Evolutionary conservation across 2,329 filamentous ascomycete genomes (phyloP).

Genomic region (Diaporthe sp.): DNA sequence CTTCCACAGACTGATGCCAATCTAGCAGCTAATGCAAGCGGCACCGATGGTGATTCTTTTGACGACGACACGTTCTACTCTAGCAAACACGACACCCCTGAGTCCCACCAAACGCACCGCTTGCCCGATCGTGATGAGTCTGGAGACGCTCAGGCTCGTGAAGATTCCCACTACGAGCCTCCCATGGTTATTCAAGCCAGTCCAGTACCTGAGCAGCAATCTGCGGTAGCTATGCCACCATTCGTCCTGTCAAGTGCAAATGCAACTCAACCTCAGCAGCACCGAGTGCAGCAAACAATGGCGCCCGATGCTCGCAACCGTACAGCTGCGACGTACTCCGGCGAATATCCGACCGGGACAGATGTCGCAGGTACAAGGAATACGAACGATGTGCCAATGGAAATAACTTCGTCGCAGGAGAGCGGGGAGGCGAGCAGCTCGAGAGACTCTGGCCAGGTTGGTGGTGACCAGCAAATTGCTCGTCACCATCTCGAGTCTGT

Average conservation of each 20-base stretch:
- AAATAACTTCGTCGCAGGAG: slow-evolving; percentile 53
- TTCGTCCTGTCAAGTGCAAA: slow-evolving; percentile 32
- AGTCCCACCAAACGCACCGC: slow-evolving; percentile 63
- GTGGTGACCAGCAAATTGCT: slow-evolving; percentile 49
- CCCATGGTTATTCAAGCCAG: slow-evolving; percentile 48
- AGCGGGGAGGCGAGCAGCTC: slow-evolving; percentile 59
- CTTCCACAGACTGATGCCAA: slow-evolving; percentile 70
- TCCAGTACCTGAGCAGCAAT: slow-evolving; percentile 40
- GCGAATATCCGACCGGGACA: not conserved
- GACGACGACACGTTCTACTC: slow-evolving; percentile 98
- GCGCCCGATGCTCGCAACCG: not conserved
- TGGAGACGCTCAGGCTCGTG: slow-evolving; percentile 55
- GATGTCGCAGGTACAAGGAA: slow-evolving; percentile 37
- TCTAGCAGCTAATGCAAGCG: slow-evolving; percentile 69
- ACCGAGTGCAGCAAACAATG: slow-evolving; percentile 17
- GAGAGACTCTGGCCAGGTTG: slow-evolving; percentile 56
- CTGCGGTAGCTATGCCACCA: slow-evolving; percentile 36
- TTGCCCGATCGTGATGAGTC: slow-evolving; percentile 57
- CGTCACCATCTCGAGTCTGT: slow-evolving; percentile 48
- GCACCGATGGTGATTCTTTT: slow-evolving; percentile 80
- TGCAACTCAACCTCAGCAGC: slow-evolving; percentile 36
- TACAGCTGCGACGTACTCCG: not conserved
- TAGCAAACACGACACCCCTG: slow-evolving; percentile 87
- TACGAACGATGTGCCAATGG: slow-evolving; percentile 44
- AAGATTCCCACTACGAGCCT: slow-evolving; percentile 53